phyloP scores from a whole-genome alignment of 768 basidiomycete genomes.

The Tylopilus cervinicoccineus region DNA sequence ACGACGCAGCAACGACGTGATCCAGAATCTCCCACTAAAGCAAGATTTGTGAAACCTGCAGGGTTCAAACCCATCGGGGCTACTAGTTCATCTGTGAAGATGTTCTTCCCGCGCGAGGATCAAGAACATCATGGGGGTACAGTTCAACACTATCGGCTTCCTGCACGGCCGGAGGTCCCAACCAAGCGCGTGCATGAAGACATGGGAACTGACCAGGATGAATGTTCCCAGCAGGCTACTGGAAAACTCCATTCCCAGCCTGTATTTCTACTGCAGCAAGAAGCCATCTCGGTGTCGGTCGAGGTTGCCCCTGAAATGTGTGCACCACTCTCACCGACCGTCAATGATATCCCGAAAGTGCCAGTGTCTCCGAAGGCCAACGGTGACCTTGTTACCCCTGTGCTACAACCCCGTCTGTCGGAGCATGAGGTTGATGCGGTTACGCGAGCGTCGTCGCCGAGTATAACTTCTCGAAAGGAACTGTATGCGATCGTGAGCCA shows the following conservation, averaged over 20 bases:
- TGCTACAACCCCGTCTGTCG: slow-evolving; percentile 14
- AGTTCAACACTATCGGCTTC: slow-evolving; percentile 14
- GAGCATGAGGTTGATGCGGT: slow-evolving; percentile 23
- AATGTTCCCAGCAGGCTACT: slow-evolving; percentile 4
- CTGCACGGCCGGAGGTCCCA: slow-evolving; percentile 24
- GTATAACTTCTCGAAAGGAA: slow-evolving; percentile 39
- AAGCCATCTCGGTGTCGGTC: slow-evolving; percentile 4
- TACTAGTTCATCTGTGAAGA: slow-evolving; percentile 53
- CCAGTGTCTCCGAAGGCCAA: slow-evolving; percentile 23
- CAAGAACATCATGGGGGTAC: slow-evolving; percentile 43
- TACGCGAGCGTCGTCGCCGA: slow-evolving; percentile 29
- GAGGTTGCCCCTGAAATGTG: slow-evolving; percentile 11
- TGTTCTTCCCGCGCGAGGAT: slow-evolving; percentile 82
- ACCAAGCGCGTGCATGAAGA: slow-evolving; percentile 27
- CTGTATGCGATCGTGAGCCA: slow-evolving; percentile 86
- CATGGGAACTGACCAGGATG: slow-evolving; percentile 17
- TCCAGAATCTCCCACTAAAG: slow-evolving; percentile 16
- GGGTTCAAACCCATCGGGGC: slow-evolving; percentile 70
- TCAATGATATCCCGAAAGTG: slow-evolving; percentile 19
- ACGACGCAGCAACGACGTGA: slow-evolving; percentile 15
- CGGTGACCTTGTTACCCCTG: slow-evolving; percentile 21
- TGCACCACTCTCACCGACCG: slow-evolving; percentile 13
- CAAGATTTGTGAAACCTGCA: slow-evolving; percentile 33
- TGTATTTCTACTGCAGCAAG: slow-evolving; percentile 6
- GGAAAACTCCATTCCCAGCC: slow-evolving; percentile 3